Evolutionary conservation across 495 filamentous ascomycete genomes (phyloP), one percentile per base, ranked within the genome.

Genomic region (Neohortaea acidophila): DNA sequence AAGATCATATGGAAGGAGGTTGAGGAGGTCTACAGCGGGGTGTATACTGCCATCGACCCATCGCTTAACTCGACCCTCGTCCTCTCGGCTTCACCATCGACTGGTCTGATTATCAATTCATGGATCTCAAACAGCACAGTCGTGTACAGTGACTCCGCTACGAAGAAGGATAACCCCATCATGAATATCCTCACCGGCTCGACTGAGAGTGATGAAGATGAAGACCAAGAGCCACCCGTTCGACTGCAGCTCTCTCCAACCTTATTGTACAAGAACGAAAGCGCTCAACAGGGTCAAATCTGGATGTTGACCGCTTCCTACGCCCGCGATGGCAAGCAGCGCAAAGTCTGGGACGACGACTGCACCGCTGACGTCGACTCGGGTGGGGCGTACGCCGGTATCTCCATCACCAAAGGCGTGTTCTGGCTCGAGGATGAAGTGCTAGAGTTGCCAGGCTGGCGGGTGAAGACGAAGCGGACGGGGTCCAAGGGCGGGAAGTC

Each of bases 361-460:
- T 60, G 57, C 35, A 36, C 38, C 12, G 44, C 44, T 1, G 40
- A 60, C 38, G 21, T 51, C 2, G 57, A 55, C 32, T n/a, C n/a
- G n/a, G n/a, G 17, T 3, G 21, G 18, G 21, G 40, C 8, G 4
- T 60, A 60, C 44, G 57, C 43, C 2, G 48, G 49, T 5, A 10
- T 45, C 43, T 52, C 56, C 0, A 25, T 59, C 9, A 57, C 53
- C 34, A 56, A 60, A 36, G 14, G 58, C 12, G 49, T 56, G 1
- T 52, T 60, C 21, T 57, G 51, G 50, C 39, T 38, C 15, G 49
- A 47, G 2, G 41, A 51, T 12, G 38, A 49, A 2, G 34, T 28
- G 4, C 28, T 56, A 2, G 50, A 54, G 38, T 32, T 59, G 21
- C 33, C 52, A n/a, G 57, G 39, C 17, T 59, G 49, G 33, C 43